Base-by-base conservation (phyloP, 2,329 filamentous ascomycete genomes). In the Xylaria digitata region DNA sequence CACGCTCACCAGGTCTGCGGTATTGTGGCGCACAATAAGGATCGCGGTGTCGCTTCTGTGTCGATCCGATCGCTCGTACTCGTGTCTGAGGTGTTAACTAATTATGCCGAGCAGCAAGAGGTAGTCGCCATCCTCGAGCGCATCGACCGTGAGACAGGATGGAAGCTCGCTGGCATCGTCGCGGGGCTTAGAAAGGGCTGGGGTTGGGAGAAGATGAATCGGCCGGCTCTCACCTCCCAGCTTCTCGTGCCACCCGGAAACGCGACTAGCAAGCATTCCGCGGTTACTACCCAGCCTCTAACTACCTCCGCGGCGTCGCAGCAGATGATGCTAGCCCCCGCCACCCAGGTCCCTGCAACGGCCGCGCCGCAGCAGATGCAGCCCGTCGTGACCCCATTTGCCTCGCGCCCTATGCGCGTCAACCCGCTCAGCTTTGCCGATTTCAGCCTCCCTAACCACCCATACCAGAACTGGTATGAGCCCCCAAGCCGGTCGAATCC, bases 1-100 rank as follows among this genome's bases (percentile, higher is more conserved):
- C 93, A 97, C 75, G 91, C 93, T 0, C 90, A 92, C 71, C 90
- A 94, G 76, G 90, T 97, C 26, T 97, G 94, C 76, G 95, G 95
- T 15, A 96, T 98, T 68, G 89, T 92, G 26, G 92, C 93, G 2
- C 93, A 97, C 76, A 89, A 91, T 58, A 92, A 94, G 74, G 93
- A 97, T 76, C 85, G 88, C 30, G 92, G 92, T 32, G 89, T 97
- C 37, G 89, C 91, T 9, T 91, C 88, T 56, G 89, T 97, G 9
- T 92, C 92, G 2, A 87, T 96, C 45, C 90, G 92, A 9, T 93
- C 91, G 40, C 84, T 97, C 6, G 89, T 90, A 45, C 90, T 96
- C 62, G 92, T 92, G 1, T 91, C 91, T 6, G 88, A 92, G 73
- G 90, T 90, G 57, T 83, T 98, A 3, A 87, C 86, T 0, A 84